Evolutionary conservation across 2,329 filamentous ascomycete species (phyloP), one percentile per base, ranked within the genome.

Genomic region (Arthrobotrys conoides): DNA sequence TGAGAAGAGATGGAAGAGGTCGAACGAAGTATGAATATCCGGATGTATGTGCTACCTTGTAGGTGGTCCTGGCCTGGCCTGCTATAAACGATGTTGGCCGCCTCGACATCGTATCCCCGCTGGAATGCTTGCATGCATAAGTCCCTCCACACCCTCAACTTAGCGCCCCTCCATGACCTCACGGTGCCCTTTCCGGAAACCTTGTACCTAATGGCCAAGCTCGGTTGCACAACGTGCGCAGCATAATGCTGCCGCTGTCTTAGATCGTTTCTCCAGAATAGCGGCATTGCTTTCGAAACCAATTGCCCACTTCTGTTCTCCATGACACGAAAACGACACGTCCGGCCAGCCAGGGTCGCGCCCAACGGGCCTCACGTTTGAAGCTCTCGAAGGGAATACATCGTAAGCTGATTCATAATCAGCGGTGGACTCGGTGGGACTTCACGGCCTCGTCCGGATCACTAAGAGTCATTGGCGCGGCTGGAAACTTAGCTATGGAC

Each of bases 201-300:
- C 53, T 48, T 63, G 55, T 75, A 66, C 64, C 71, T 46, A 69
- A 63, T 59, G 57, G 71, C 71, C 55, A 76, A 76, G 71, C 71
- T 70, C 57, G 65, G 71, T 76, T 65, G 71, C 65, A 76, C 71
- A 76, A 76, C 65, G 71, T 76, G 71, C 65, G 46, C 71, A 76
- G 57, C 53, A 64, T 48, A 55, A 38, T 36, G 63, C 53, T 63
- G 71, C 71, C 55, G 65, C 57, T 75, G 71, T 70, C 48, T 72
- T 59, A 71, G 67, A 71, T 71, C 67, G 33, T 30, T 36, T 66
- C 69, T 24, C 22, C 59, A 57, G 49, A 66, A 57, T 53, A 68
- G 53, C 49, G 53, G 71, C 63, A 64, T 64, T 38, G 30, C 49
- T 57, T 36, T 57, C 24, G 22, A 48, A 53, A 27, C 36, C 55